Base-by-base conservation (phyloP, 2,329 filamentous ascomycete genomes). In the Pyrenochaeta sp. region DNA sequence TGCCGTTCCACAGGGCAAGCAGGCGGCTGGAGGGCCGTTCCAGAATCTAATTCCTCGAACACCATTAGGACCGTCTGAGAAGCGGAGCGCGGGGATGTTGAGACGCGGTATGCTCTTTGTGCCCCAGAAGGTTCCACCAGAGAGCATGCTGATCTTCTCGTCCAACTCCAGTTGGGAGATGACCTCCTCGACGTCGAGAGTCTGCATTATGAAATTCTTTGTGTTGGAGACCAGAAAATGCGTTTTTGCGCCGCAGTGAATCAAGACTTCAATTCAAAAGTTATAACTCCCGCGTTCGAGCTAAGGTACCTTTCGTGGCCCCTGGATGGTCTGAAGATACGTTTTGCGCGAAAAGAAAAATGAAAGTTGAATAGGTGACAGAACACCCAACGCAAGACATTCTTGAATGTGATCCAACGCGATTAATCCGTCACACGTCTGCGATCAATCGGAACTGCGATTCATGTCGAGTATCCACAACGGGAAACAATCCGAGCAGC, bases 1-100 rank as follows among this genome's bases (percentile, higher is more conserved):
- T 10, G 86, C 86, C 37, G 88, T 84, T 38, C 86, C 86, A 53
- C 87, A 90, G 7, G 88, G 88, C 47, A 90, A 85, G 35, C 88
- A 81, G 9, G 87, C 87, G 17, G 87, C 85, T 11, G 64, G 63
- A 4, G 67, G 73, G 35, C 83, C 80, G 53, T 82, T 79, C 68
- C 86, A 85, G 74, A 85, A 86, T 44, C 77, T 79, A 0, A 37
- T 47, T 14, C 83, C 84, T 44, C 84, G 77, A n/a, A 84, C 77
- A 29, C 84, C 84, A 60, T 87, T 87, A 26, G 85, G 84, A 0
- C 84, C 84, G 52, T 87, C 85, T 14, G 81, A 80, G 8, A 43
- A 13, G 8, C 38, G 27, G 1, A 47, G 8, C 14, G 44, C 30
- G 11, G 39, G 39, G 9, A 43, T 40, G 26, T 82, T 72, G 50